Evolutionary conservation across 179 eudicot species (phyloP).

Genomic region (Pouteria campechiana): DNA sequence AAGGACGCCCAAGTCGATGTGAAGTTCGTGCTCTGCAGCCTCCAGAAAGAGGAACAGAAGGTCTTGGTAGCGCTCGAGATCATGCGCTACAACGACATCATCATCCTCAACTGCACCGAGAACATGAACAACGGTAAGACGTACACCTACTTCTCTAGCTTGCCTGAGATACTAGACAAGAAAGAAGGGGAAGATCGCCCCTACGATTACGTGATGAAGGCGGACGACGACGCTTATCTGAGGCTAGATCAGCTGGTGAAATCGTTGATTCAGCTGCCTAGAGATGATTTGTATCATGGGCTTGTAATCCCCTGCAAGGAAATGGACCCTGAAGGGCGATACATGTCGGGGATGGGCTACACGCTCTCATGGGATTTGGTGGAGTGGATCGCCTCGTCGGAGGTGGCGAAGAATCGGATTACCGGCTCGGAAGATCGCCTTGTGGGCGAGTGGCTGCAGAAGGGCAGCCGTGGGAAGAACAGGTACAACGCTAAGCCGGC

Average conservation of each 20-base stretch:
- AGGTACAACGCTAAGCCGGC: conserved; percentile 22
- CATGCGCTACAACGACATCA: conserved; percentile 37
- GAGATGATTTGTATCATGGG: conserved; percentile 46
- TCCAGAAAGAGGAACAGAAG: conserved; percentile 39
- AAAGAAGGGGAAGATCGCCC: conserved; percentile 11
- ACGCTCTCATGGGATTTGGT: conserved; percentile 51
- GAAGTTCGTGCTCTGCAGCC: conserved; percentile 47
- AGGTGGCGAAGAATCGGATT: conserved; percentile 17
- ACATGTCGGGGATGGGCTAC: conserved; percentile 61
- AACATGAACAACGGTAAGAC: conserved; percentile 65
- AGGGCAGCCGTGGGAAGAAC: conserved; percentile 22
- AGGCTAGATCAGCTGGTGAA: conserved; percentile 19
- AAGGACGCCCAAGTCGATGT: conserved; percentile 21
- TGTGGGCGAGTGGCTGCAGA: conserved; percentile 38
- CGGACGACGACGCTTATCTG: conserved; percentile 40
- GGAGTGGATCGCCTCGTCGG: conserved; percentile 33
- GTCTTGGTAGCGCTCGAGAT: conserved; percentile 35
- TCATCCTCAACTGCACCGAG: conserved; percentile 40
- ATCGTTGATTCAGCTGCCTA: conserved; percentile 29
- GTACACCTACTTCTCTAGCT: conserved; percentile 34
- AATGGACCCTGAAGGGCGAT: conserved; percentile 42
- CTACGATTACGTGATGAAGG: conserved; percentile 43
- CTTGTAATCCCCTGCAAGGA: conserved; percentile 43
- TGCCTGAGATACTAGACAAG: conserved; percentile 21
- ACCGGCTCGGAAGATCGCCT: conserved; percentile 40